Base-by-base conservation (phyloP, 2,329 filamentous ascomycete species). In the Blastomyces parvus region DNA sequence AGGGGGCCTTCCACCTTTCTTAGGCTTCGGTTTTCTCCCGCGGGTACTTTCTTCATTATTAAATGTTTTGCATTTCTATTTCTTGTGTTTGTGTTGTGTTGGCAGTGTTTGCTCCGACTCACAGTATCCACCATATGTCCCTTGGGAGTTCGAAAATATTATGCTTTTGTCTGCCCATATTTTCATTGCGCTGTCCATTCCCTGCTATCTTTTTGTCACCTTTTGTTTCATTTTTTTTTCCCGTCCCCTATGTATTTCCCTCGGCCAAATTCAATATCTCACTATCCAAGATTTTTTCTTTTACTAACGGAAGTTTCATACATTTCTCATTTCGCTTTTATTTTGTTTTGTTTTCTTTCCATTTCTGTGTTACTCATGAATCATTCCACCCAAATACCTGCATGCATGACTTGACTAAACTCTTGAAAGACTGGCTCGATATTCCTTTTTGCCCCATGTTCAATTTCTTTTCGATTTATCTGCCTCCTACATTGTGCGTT, bases 1-100 rank as follows among this genome's bases (percentile, higher is more conserved):
- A 99, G 75, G 94, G 94, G 38, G 94, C 95, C 65, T 99, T 99
- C 84, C 94, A 97, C 78, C 82, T 99, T 68, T 96, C 92, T 65
- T 96, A 83, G 74, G 38, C 25, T 22, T 50, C n/a, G 13, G 1
- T 19, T 46, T 55, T 36, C 52, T 9, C 27, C 19, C 14, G 17
- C 9, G 7, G 52, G 52, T 19, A 52, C 25, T 25, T 27, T 14
- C 17, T 27, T 0, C 19, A n/a, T 46, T 6, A 22, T 46, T 9
- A 8, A 17, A 44, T 19, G 42, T 48, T 44, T 36, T 36, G 22
- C 38, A 52, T 40, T n/a, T 52, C 11, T 61, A 11, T 56, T 11
- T n/a, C 33, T 44, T 25, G 33, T 36, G 33, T 44, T 57, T 62
- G 19, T 27, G 14, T 30, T 58, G 22, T 46, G 40, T 30, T 58